Percentiles rank a stretch among this genome's conserved stretches.
These are phyloP conservation scores for Colletotrichum sp. DNA, from an alignment of 2,329 filamentous ascomycete species.

Conservation along the genomic window DNA sequence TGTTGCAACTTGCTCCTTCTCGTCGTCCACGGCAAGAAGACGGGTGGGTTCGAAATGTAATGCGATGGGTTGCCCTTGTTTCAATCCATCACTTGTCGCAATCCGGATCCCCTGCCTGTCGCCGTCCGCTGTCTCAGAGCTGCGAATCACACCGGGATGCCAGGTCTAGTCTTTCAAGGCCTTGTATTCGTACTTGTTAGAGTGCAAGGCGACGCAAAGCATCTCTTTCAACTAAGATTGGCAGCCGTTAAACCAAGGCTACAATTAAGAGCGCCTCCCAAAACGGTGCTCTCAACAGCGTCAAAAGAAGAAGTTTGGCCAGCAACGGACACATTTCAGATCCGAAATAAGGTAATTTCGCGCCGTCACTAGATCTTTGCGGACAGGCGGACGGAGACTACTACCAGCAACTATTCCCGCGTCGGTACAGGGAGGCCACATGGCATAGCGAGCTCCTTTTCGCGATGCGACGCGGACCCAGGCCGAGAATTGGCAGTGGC, in stretches of 20 bases:
- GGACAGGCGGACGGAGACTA: neutral
- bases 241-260: neutral
- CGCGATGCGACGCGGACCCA: conserved; percentile 1
- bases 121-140: neutral
- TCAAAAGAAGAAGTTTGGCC: neutral
- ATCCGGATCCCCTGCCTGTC: neutral
- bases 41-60: neutral
- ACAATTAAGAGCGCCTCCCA: neutral
- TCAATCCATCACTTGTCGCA: neutral
- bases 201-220: neutral
- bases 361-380: conserved; percentile 10
- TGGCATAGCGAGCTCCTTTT: conserved; percentile 14
- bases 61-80: neutral
- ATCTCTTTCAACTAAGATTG: neutral
- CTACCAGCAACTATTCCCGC: conserved; percentile 1
- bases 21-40: neutral
- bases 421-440: conserved; percentile 18
- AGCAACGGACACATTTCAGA: neutral
- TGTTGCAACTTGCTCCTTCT: neutral
- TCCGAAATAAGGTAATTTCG: conserved; percentile 20
- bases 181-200: neutral
- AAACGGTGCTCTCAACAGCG: neutral
- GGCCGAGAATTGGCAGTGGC: neutral
- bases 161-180: neutral
- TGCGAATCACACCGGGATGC: neutral